Evolutionary conservation across 2,329 filamentous ascomycete species (phyloP), one percentile per base, ranked within the genome.

Genomic region (Graphium sp.): DNA sequence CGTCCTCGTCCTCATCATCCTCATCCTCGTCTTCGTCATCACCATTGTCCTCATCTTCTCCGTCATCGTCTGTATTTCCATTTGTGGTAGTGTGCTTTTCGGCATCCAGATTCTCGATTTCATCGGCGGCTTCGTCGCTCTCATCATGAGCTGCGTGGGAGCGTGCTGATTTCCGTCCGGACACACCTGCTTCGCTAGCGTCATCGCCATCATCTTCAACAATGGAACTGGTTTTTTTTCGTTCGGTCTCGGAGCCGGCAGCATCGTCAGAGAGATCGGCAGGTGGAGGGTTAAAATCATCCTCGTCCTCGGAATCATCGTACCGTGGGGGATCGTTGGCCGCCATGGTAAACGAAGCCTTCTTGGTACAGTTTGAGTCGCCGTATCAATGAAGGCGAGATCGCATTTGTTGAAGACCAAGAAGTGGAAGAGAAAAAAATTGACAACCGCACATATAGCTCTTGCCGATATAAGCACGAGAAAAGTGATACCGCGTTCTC

Each of bases 211-310:
- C 42, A 37, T 47, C 41, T 31, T 47, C 40, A 11, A 45, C 40
- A 32, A 45, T 42, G 12, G 29, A 20, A 16, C 24, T 31, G 11
- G 17, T 24, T 15, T 26, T 24, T 20, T 21, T 18, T 14, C 24
- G 15, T 13, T 39, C 38, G 18, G 24, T 37, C 36, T 26, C 25
- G 23, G 23, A 14, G 16, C 32, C 27, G 17, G 59, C 64, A 34
- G 83, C 79, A 28, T 72, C 74, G 39, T 87, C 81, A 4, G 80
- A 89, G 19, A 70, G 45, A 33, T 82, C 70, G 34, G 70, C 76
- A 13, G 77, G 75, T 27, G 66, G 71, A 28, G 84, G 85, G 49
- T 93, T 92, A 64, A 94, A 93, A 49, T 87, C 78, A 35, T 80
- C 75, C 41, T 91, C 84, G 28, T 89, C 81, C 32, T 81, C 77